These are phyloP conservation scores for Ormosia emarginata DNA, from an alignment of 306 rosid species.

Conservation along the genomic window DNA sequence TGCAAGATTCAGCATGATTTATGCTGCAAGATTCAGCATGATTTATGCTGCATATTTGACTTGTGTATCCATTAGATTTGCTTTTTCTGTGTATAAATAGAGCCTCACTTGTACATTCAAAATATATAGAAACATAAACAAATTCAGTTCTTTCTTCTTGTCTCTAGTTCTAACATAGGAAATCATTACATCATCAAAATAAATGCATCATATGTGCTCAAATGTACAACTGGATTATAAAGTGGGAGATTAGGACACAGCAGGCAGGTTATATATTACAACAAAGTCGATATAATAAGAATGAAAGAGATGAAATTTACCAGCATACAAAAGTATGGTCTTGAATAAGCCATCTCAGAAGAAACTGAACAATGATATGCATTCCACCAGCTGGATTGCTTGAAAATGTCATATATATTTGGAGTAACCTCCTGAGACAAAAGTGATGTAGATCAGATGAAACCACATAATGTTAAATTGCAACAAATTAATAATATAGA, in stretches of 20 bases:
- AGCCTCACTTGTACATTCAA: no score
- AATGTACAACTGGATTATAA: not conserved
- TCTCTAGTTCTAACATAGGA: not conserved
- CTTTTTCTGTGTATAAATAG: no score
- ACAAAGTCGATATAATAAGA: not conserved
- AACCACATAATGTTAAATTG: not conserved
- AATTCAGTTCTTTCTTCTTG: no score
- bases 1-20: no score
- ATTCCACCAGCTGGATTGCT: slow-evolving; percentile 49
- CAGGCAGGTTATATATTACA: not conserved
- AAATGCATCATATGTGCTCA: not conserved
- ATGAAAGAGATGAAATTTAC: slow-evolving; percentile 25
- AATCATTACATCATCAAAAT: not conserved
- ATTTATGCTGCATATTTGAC: no score
- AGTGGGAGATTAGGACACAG: not conserved
- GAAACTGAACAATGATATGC: slow-evolving; percentile 45
- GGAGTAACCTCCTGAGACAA: slow-evolving; percentile 50
- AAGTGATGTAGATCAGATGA: not conserved
- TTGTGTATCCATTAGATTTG: no score
- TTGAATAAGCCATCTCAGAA: slow-evolving; percentile 29
- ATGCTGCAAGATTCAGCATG: no score
- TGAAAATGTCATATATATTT: slow-evolving; percentile 45
- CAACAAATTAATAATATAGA: not conserved
- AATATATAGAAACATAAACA: no score
- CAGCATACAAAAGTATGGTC: slow-evolving; percentile 46